A percentile compares a stretch with the other conserved stretches of the same genome.
phyloP scores from a whole-genome alignment of 768 basidiomycete species.

The Mycena crocata region DNA sequence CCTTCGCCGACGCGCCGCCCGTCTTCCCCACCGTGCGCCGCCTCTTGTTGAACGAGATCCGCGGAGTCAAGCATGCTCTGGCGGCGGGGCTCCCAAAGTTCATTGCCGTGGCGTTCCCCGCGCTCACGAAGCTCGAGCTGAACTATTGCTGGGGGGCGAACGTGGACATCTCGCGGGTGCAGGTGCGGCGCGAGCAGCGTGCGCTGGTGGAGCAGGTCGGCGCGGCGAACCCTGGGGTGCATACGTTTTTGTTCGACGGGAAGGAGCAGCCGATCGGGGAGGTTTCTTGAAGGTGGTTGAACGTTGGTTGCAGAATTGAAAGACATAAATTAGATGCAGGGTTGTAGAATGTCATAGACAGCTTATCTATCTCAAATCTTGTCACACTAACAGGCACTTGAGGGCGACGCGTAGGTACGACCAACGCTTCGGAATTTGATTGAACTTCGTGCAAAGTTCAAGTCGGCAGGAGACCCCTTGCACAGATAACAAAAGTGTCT shows the following conservation, averaged over 20 bases:
- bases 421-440: too few species aligned
- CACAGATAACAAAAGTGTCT: too few species aligned
- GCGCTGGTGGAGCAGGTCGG: slow-evolving; percentile 7
- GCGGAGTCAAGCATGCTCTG: not conserved
- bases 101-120: slow-evolving; percentile 12
- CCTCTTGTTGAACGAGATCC: slow-evolving; percentile 5
- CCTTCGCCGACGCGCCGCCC: not conserved
- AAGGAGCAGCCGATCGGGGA: not conserved
- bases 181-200: not conserved
- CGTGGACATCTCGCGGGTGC: not conserved
- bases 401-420: too few species aligned
- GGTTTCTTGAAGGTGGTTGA: too few species aligned
- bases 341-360: too few species aligned
- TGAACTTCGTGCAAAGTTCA: too few species aligned
- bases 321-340: too few species aligned
- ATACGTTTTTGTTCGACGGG: slow-evolving; percentile 7
- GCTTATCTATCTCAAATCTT: too few species aligned
- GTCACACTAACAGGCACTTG: too few species aligned
- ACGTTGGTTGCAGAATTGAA: too few species aligned
- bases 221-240: not conserved
- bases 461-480: too few species aligned
- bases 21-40: not conserved
- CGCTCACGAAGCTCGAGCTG: not conserved
- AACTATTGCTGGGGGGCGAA: slow-evolving; percentile 12
- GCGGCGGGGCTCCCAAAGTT: not conserved